These are phyloP conservation scores for Aurifilum marmelostoma DNA, from an alignment of 2,329 filamentous ascomycete genomes.

Conservation along the genomic window DNA sequence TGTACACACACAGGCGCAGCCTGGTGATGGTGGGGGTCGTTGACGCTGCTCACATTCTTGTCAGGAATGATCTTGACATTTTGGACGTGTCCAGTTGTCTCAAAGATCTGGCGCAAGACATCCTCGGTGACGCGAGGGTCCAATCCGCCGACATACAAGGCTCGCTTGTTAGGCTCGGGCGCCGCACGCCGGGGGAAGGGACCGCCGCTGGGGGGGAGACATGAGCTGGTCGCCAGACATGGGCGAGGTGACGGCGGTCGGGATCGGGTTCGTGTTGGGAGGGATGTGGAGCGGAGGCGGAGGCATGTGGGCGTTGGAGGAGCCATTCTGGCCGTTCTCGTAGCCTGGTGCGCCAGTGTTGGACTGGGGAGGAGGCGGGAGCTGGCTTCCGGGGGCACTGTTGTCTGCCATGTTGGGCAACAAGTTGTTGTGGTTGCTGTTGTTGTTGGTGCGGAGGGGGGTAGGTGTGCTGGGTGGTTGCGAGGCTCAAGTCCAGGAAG, in stretches of 20 bases:
- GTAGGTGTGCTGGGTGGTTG: background rate
- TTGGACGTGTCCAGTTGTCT: conserved; percentile 97
- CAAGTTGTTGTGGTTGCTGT: background rate
- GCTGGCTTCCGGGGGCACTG: conserved; percentile 65
- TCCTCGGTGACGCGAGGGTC: conserved; percentile 96
- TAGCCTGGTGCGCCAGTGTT: conserved; percentile 75
- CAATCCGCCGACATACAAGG: conserved; percentile 91
- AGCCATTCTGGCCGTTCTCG: conserved; percentile 68
- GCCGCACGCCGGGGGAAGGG: conserved; percentile 87
- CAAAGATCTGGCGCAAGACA: conserved; percentile 95
- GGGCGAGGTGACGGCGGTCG: conserved; percentile 87
- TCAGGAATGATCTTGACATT: conserved; percentile 99
- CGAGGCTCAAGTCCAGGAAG: conserved; percentile 10
- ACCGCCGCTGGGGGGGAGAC: conserved; percentile 81
- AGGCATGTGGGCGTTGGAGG: conserved; percentile 78
- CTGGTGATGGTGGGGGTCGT: too few species aligned
- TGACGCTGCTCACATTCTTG: conserved; percentile 80
- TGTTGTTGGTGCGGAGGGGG: conserved; percentile 3
- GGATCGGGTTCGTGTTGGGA: conserved; percentile 94
- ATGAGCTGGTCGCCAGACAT: conserved; percentile 74
- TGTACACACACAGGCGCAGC: background rate
- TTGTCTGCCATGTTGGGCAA: conserved; percentile 74
- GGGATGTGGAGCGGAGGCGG: conserved; percentile 92
- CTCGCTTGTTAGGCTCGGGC: conserved; percentile 97
- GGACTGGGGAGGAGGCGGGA: conserved; percentile 70